Conservation (phyloP, 2,329 filamentous ascomycete species). For the Arthrobotrys megalospora region DNA sequence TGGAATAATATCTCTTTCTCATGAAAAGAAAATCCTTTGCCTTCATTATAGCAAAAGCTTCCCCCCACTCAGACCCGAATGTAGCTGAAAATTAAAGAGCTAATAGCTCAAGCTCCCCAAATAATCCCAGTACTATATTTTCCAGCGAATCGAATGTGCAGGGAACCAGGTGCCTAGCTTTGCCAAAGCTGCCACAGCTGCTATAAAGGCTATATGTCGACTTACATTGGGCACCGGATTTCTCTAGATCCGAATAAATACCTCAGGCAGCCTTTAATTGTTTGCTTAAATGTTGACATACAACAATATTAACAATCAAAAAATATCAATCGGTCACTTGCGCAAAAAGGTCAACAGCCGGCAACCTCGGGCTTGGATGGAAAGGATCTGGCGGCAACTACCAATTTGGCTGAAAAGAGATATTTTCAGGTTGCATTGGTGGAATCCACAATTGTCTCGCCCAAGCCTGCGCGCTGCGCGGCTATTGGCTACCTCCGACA, state of each 20-base stretch:
- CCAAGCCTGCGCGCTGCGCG: not conserved
- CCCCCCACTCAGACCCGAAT: not conserved
- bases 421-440: not conserved
- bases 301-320: not conserved
- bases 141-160: not conserved
- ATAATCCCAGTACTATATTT: not conserved
- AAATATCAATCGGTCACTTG: not conserved
- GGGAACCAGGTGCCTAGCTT: not conserved
- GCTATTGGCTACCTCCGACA: slow-evolving; percentile 12
- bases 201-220: slow-evolving; percentile 20
- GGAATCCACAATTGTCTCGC: not conserved
- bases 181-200: not conserved
- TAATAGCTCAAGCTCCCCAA: not conserved
- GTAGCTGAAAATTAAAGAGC: too few species aligned
- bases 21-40: not conserved
- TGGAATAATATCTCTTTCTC: slow-evolving; percentile 8
- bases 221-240: not conserved
- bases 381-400: not conserved
- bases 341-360: not conserved
- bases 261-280: not conserved
- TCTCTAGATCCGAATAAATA: slow-evolving; percentile 19
- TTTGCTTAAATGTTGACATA: slow-evolving; percentile 8
- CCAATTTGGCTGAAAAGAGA: not conserved
- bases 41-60: not conserved
- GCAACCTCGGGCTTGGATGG: not conserved